A percentile compares a stretch with the other conserved stretches of the same genome.
These are phyloP conservation scores for Flaveria sonorensis DNA, from an alignment of 129 eudicot species.

Conservation along the genomic window DNA sequence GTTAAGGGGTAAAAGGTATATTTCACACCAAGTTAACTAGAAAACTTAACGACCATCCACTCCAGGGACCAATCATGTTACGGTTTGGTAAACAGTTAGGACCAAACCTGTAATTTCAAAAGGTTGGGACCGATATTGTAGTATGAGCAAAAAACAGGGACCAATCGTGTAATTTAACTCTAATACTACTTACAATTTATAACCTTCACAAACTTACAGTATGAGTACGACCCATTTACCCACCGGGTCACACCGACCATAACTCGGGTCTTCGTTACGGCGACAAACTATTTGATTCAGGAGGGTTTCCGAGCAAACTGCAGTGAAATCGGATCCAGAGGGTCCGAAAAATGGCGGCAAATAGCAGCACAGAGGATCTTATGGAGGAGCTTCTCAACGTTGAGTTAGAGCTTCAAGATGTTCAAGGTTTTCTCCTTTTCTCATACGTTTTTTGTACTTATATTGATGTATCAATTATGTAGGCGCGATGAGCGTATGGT, in stretches of 20 bases:
- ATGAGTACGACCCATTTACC: not conserved
- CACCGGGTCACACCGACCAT: not conserved
- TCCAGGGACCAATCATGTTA: no score
- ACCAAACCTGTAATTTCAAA: no score
- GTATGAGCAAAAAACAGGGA: no score
- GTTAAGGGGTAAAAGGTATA: no score
- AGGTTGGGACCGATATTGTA: no score
- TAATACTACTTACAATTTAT: no score
- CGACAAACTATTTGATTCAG: not conserved
- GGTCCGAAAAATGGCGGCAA: slow-evolving; percentile 51
- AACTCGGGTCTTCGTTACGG: slow-evolving; percentile 4
- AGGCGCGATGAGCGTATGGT: not conserved
- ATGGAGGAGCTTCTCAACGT: slow-evolving; percentile 74
- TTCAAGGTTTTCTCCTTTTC: slow-evolving; percentile 55
- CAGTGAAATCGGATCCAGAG: slow-evolving; percentile 5
- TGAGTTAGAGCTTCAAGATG: slow-evolving; percentile 84
- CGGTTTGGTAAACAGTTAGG: no score
- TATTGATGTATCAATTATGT: not conserved
- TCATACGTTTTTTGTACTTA: not conserved
- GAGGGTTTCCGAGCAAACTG: slow-evolving; percentile 13
- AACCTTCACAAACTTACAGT: no score
- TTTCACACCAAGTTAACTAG: no score
- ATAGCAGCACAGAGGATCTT: slow-evolving; percentile 47
- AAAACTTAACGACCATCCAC: no score
- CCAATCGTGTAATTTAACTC: no score